Conservation (phyloP, 2,329 filamentous ascomycete species). For the Fusarium transvaalense region DNA sequence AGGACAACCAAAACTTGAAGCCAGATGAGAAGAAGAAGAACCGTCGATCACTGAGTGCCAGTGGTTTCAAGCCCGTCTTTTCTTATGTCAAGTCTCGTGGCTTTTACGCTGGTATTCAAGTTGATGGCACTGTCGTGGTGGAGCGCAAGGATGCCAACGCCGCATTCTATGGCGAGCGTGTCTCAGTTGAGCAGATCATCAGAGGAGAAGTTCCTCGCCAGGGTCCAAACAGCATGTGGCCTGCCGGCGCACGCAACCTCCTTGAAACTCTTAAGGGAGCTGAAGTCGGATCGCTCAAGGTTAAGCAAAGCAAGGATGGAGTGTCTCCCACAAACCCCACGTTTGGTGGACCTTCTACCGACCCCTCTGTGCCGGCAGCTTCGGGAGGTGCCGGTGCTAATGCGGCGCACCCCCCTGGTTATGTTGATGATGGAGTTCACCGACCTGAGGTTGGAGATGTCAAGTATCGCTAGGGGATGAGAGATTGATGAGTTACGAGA, state of each 20-base stretch:
- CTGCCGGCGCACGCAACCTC: constrained; percentile 49
- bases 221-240: constrained; percentile 50
- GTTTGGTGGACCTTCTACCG: constrained; percentile 23
- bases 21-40: constrained; percentile 48
- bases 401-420: constrained; percentile 38
- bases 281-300: constrained; percentile 48
- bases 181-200: constrained; percentile 62
- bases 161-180: constrained; percentile 79
- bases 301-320: constrained; percentile 36
- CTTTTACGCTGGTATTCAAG: constrained; percentile 86
- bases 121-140: constrained; percentile 88
- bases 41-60: constrained; percentile 50
- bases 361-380: constrained; percentile 19
- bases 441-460: constrained; percentile 44
- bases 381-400: constrained; percentile 13
- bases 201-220: constrained; percentile 55
- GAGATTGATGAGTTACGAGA: constrained; percentile 22
- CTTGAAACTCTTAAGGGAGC: constrained; percentile 51
- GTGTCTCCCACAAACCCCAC: constrained; percentile 17
- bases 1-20: constrained; percentile 45
- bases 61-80: constrained; percentile 59
- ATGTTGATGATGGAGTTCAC: constrained; percentile 44
- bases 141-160: constrained; percentile 91
- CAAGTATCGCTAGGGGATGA: constrained; percentile 40
- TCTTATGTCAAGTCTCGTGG: constrained; percentile 89